Evolutionary conservation across 1,139 yeast species (phyloP).

Genomic region (Hemisphaericaspora xylofermentans): DNA sequence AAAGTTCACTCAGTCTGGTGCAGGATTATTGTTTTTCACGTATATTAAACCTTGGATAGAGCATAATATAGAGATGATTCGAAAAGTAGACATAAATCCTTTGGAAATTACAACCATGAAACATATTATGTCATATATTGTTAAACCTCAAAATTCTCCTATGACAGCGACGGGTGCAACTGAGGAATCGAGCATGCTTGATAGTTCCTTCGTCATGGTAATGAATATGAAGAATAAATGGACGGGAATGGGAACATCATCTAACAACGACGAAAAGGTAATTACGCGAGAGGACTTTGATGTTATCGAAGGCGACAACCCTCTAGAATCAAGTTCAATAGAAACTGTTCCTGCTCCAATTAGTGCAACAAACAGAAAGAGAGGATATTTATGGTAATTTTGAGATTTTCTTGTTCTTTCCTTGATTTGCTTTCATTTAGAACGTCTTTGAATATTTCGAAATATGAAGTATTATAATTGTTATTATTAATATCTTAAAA

Average conservation of each 20-base stretch:
- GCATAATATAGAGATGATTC: slow-evolving; percentile 16
- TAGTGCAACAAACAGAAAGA: slow-evolving; percentile 14
- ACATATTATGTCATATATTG: slow-evolving; percentile 1
- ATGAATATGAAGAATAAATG: slow-evolving; percentile 16
- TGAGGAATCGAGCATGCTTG: slow-evolving; percentile 10
- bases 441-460: slow-evolving; percentile 1
- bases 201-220: slow-evolving; percentile 18
- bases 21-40: slow-evolving; percentile 37
- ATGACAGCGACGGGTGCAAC: not conserved
- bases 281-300: slow-evolving; percentile 36
- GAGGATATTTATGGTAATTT: slow-evolving; percentile 12
- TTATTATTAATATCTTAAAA: not conserved
- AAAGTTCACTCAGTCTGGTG: slow-evolving; percentile 30
- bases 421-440: not conserved
- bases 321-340: slow-evolving; percentile 10
- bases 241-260: slow-evolving; percentile 6
- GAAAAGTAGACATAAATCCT: slow-evolving; percentile 13
- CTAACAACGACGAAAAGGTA: slow-evolving; percentile 1
- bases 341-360: slow-evolving; percentile 7
- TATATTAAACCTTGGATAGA: slow-evolving; percentile 36
- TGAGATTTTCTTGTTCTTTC: not conserved
- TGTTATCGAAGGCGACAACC: slow-evolving; percentile 37
- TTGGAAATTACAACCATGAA: slow-evolving; percentile 5
- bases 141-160: not conserved
- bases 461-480: not conserved